These are phyloP conservation scores for Penicillium sp. DNA, from an alignment of 2,329 filamentous ascomycete genomes.

Conservation along the genomic window DNA sequence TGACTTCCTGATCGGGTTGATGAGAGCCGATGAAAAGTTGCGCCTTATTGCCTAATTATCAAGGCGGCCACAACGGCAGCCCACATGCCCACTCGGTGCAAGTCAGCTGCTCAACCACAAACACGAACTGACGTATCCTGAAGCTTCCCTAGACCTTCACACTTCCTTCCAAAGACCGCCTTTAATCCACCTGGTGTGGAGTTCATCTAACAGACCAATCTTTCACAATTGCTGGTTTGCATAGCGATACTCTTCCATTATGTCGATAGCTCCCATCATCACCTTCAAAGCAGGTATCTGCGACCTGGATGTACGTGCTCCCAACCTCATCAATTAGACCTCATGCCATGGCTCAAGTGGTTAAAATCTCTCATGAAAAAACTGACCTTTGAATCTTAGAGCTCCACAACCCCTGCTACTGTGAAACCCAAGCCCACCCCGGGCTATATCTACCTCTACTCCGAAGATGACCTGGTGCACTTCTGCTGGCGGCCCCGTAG, in stretches of 20 bases:
- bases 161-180: slow-evolving; percentile 9
- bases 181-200: slow-evolving; percentile 13
- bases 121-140: slow-evolving; percentile 32
- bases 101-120: slow-evolving; percentile 20
- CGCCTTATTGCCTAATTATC: neutral
- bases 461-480: slow-evolving; percentile 91
- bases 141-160: slow-evolving; percentile 17
- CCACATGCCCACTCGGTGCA: slow-evolving; percentile 1
- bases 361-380: neutral
- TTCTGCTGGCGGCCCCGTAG: slow-evolving; percentile 94
- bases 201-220: neutral
- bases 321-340: slow-evolving; percentile 3
- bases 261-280: slow-evolving; percentile 84
- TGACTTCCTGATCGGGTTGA: neutral
- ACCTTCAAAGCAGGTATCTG: slow-evolving; percentile 96
- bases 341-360: neutral
- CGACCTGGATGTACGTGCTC: slow-evolving; percentile 70
- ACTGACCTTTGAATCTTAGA: slow-evolving; percentile 34
- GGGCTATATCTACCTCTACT: slow-evolving; percentile 90
- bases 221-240: neutral
- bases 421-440: slow-evolving; percentile 71
- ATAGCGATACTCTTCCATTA: slow-evolving; percentile 42
- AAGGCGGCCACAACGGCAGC: slow-evolving; percentile 12
- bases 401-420: slow-evolving; percentile 63
- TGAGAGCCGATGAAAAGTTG: neutral